Percentiles rank a stretch among this genome's conserved stretches.
Evolutionary conservation across 2,329 filamentous ascomycete genomes (phyloP).

Genomic region (Ophiocordyceps camponoti-leonardi): DNA sequence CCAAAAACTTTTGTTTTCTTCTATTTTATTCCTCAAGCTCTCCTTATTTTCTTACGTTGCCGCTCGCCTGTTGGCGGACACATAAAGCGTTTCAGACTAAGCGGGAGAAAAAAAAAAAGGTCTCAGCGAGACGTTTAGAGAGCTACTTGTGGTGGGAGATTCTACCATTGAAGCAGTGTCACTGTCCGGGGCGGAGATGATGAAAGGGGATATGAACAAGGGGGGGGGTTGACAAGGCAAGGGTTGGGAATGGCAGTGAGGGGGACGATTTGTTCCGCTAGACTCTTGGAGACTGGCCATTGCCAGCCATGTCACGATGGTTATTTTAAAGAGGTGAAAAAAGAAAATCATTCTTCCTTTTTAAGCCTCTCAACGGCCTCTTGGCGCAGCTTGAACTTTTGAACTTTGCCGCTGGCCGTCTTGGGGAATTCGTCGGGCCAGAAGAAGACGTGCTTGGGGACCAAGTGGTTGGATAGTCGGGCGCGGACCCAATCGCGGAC

Average conservation of each 20-base stretch:
- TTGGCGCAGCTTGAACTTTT: constrained; percentile 76
- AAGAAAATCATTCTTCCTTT: not conserved
- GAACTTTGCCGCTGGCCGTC: constrained; percentile 92
- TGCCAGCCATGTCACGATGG: not conserved
- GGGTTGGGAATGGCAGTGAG: not conserved
- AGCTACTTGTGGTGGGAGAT: too few relatives aligned
- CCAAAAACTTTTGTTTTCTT: not conserved
- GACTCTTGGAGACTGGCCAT: not conserved
- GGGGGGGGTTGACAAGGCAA: not conserved
- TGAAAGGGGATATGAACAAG: too few relatives aligned
- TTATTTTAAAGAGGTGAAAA: not conserved
- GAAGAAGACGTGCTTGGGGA: constrained; percentile 69
- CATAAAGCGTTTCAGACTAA: too few relatives aligned
- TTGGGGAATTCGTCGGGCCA: constrained; percentile 77
- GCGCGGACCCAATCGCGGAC: constrained; percentile 56
- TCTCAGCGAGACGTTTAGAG: too few relatives aligned
- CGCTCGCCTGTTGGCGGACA: too few relatives aligned
- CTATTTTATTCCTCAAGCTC: too few relatives aligned
- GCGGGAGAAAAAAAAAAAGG: too few relatives aligned
- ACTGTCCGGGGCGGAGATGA: too few relatives aligned
- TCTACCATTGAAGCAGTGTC: too few relatives aligned
- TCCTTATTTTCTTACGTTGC: not conserved
- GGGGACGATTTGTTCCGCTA: not conserved
- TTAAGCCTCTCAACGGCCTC: constrained; percentile 27
- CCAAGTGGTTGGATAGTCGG: constrained; percentile 56